Percentiles rank a stretch among this genome's conserved stretches.
These are phyloP conservation scores for Auxenochlorella protothecoides DNA, from an alignment of 139 green algal genomes.

Conservation along the genomic window DNA sequence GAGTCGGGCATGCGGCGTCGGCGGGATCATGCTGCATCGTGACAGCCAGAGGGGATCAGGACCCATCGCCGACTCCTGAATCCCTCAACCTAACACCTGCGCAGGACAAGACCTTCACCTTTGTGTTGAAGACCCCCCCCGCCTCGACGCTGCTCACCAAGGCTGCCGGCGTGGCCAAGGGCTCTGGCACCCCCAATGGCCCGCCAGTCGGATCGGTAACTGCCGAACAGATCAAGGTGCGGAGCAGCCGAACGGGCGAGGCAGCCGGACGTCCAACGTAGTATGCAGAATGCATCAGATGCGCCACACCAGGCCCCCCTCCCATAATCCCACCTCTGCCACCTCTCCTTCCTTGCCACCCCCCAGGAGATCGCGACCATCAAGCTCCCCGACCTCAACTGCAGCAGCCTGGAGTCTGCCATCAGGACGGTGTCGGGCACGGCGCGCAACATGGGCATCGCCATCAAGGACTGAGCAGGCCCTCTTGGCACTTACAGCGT, in stretches of 20 bases:
- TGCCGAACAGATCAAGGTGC: constrained; percentile 59
- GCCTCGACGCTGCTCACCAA: constrained; percentile 90
- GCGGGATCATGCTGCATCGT: no score
- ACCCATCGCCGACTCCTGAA: no score
- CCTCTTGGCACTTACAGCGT: no score
- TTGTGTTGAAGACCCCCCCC: constrained; percentile 97
- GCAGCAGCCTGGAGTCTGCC: constrained; percentile 74
- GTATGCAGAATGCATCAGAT: no score
- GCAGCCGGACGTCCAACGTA: not conserved
- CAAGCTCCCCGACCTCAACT: constrained; percentile 97
- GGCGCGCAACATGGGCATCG: constrained; percentile 94
- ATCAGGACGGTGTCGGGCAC: constrained; percentile 88
- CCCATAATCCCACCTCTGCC: no score
- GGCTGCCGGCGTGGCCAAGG: constrained; percentile 74
- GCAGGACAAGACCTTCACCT: constrained; percentile 95
- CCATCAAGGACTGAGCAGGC: constrained; percentile 21
- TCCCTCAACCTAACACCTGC: not conserved
- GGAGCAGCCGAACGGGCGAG: not conserved
- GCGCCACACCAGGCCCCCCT: no score
- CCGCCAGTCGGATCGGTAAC: constrained; percentile 84
- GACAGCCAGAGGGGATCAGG: no score
- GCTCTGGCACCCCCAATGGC: constrained; percentile 68
- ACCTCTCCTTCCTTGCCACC: no score
- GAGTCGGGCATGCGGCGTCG: no score
- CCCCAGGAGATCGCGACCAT: constrained; percentile 84